phyloP scores from a whole-genome alignment of 768 basidiomycete genomes.

The Hemileccinum rubropunctum region DNA sequence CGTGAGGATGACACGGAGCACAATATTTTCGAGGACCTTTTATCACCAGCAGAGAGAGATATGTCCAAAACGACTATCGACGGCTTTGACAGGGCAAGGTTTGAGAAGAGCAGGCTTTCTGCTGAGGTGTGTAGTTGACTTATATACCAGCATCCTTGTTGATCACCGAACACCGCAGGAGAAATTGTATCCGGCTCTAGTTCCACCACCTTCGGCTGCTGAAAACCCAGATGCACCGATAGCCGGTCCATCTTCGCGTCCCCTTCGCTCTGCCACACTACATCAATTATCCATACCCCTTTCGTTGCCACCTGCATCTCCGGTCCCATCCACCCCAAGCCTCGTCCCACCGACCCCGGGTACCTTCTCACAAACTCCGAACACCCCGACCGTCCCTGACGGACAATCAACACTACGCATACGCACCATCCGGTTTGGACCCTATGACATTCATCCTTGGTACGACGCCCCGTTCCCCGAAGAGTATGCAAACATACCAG shows the following conservation, averaged over 20 bases:
- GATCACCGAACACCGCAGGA: constrained; percentile 33
- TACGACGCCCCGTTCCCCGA: constrained; percentile 99
- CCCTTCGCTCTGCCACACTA: constrained; percentile 56
- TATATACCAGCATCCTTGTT: background rate
- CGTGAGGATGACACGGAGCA: constrained; percentile 58
- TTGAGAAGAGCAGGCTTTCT: constrained; percentile 64
- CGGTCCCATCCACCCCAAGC: constrained; percentile 38
- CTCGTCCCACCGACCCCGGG: constrained; percentile 33
- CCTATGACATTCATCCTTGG: constrained; percentile 95
- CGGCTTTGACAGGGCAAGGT: constrained; percentile 60
- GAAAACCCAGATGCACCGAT: constrained; percentile 37
- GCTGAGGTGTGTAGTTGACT: constrained; percentile 61
- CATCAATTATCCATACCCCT: constrained; percentile 36
- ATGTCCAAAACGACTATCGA: constrained; percentile 64
- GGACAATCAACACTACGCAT: constrained; percentile 55
- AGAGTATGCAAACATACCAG: constrained; percentile 90
- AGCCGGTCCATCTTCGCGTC: constrained; percentile 59
- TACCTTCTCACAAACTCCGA: constrained; percentile 32
- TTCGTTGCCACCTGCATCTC: constrained; percentile 30
- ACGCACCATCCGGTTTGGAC: constrained; percentile 85
- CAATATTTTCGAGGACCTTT: constrained; percentile 83
- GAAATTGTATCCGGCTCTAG: constrained; percentile 47
- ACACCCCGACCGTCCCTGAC: constrained; percentile 22
- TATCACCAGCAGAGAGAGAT: constrained; percentile 68
- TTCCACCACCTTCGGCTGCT: constrained; percentile 28